These are phyloP conservation scores for Colletotrichum paranaense DNA, from an alignment of 2,329 filamentous ascomycete species.

Conservation along the genomic window DNA sequence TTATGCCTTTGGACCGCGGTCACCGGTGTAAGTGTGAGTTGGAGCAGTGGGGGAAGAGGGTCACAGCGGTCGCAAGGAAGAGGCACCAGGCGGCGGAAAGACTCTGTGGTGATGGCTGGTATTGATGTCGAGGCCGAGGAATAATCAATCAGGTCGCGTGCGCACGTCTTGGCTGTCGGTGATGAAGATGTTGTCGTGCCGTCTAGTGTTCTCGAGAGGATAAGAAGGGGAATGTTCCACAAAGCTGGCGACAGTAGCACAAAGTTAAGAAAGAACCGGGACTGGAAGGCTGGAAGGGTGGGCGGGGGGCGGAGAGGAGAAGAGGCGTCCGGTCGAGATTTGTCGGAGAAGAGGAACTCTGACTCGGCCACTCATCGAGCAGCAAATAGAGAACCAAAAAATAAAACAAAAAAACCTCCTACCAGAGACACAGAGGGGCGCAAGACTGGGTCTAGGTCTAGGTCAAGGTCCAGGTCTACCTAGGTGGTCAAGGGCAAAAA, in stretches of 20 bases:
- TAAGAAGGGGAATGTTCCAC: not conserved
- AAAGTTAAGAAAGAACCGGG: not conserved
- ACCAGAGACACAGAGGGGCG: slow-evolving; percentile 14
- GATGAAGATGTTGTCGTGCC: not conserved
- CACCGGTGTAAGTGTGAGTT: slow-evolving; percentile 28
- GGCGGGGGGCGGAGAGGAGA: slow-evolving; percentile 2
- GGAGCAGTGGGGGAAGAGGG: slow-evolving; percentile 13
- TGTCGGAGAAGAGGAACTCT: slow-evolving; percentile 23
- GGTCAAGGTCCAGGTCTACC: not conserved
- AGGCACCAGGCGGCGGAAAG: slow-evolving; percentile 8
- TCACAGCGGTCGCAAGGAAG: slow-evolving; percentile 20
- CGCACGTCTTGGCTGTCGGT: not conserved
- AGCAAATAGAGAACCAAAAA: not conserved
- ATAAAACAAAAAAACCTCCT: too few species aligned
- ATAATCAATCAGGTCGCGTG: slow-evolving; percentile 19
- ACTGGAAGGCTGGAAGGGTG: not conserved
- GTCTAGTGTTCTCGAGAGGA: not conserved
- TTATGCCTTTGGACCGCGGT: slow-evolving; percentile 25
- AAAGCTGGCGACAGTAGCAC: not conserved
- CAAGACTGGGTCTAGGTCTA: not conserved
- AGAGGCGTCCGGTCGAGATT: slow-evolving; percentile 17
- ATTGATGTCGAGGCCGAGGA: not conserved
- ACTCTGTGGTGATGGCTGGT: not conserved
- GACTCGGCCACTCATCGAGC: slow-evolving; percentile 18
- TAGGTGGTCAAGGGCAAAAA: not conserved